A percentile compares a stretch with the other conserved stretches of the same genome.
These are phyloP conservation scores for Lasiodiplodia citricola DNA, from an alignment of 2,329 filamentous ascomycete species.

Conservation along the genomic window DNA sequence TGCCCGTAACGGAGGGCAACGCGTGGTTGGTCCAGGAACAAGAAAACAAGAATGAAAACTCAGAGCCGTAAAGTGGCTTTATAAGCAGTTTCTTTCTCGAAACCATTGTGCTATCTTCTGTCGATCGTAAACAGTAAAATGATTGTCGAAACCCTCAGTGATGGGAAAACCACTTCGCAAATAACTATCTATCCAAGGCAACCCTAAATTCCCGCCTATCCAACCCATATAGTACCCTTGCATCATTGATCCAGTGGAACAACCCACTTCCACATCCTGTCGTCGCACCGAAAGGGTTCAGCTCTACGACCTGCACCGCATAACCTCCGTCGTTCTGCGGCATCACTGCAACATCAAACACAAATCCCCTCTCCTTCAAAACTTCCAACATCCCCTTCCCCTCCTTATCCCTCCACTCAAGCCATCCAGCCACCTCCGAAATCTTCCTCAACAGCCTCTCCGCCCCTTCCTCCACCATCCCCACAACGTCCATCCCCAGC, in stretches of 20 bases:
- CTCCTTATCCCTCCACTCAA: neutral
- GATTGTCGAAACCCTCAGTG: no score
- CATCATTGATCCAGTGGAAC: slow-evolving; percentile 53
- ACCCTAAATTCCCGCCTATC: slow-evolving; percentile 17
- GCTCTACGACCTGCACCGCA: slow-evolving; percentile 46
- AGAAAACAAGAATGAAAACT: no score
- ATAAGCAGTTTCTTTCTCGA: no score
- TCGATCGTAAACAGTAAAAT: no score
- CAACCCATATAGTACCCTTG: slow-evolving; percentile 44
- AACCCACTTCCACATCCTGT: slow-evolving; percentile 54
- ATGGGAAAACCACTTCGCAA: no score
- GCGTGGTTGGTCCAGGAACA: no score
- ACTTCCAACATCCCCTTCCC: slow-evolving; percentile 29
- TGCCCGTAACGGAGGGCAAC: no score
- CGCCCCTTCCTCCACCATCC: neutral
- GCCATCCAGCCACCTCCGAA: neutral
- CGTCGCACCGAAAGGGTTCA: slow-evolving; percentile 53
- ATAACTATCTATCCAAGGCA: neutral
- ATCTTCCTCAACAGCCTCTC: neutral
- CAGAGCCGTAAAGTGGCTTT: no score
- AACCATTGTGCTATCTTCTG: no score
- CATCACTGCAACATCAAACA: slow-evolving; percentile 51
- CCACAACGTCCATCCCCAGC: neutral
- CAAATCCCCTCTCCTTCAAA: slow-evolving; percentile 44
- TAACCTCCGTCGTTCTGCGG: slow-evolving; percentile 27